phyloP scores from a whole-genome alignment of 202 grass and related monocot species.

The Panicum virgatum region DNA sequence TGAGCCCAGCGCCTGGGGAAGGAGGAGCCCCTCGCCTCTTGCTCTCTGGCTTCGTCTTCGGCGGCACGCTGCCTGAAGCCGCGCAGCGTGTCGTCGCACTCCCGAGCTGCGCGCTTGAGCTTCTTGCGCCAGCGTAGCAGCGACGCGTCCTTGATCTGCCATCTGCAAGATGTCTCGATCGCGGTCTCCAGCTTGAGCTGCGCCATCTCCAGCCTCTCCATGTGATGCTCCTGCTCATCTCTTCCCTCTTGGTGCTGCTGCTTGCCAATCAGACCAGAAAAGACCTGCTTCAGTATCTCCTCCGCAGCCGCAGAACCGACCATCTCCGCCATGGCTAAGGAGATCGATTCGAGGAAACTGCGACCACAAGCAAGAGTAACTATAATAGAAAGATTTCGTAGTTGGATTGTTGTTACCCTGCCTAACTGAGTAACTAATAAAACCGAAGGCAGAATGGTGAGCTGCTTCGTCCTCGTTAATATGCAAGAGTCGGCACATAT shows the following conservation, averaged over 20 bases:
- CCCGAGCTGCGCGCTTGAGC: not conserved
- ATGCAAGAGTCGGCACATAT: too few species aligned
- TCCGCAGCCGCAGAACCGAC: not conserved
- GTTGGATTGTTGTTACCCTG: too few species aligned
- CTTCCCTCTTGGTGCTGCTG: not conserved
- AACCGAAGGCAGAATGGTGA: too few species aligned
- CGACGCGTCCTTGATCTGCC: not conserved
- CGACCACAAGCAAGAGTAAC: too few species aligned
- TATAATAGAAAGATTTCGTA: too few species aligned
- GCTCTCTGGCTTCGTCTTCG: not conserved
- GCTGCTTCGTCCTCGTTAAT: too few species aligned
- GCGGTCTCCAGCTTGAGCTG: slow-evolving; percentile 23
- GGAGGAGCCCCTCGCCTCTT: not conserved
- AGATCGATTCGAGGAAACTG: too few species aligned
- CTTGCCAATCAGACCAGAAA: not conserved
- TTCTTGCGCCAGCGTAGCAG: not conserved
- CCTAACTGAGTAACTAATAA: too few species aligned
- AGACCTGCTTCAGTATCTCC: not conserved
- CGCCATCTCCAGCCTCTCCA: slow-evolving; percentile 40
- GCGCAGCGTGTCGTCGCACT: not conserved
- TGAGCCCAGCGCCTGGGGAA: not conserved
- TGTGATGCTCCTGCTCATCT: not conserved
- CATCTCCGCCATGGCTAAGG: not conserved
- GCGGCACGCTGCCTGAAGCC: not conserved
- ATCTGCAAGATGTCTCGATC: not conserved